phyloP scores from a whole-genome alignment of 2,329 filamentous ascomycete species.

The Alternaria hordeiaustralica region DNA sequence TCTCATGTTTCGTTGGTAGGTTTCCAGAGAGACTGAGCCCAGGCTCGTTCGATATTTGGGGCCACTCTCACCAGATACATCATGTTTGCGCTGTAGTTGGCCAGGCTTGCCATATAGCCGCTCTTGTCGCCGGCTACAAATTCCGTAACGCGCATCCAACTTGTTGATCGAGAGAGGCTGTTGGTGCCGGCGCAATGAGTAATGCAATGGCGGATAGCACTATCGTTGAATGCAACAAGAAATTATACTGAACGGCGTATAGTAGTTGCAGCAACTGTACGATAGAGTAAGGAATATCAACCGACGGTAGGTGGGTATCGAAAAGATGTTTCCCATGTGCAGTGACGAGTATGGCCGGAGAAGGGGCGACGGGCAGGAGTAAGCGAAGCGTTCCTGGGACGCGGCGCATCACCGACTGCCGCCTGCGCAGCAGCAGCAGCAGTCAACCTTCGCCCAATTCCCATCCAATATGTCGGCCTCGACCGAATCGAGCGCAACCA shows the following conservation, averaged over 20 bases:
- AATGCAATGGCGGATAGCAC: background rate
- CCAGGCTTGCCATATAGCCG: slow-evolving; percentile 10
- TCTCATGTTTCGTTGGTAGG: slow-evolving; percentile 20
- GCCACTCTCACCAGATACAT: slow-evolving; percentile 18
- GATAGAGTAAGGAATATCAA: background rate
- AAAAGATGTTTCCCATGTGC: background rate
- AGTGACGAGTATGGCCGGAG: background rate
- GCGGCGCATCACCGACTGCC: slow-evolving; percentile 5
- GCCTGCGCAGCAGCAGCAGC: background rate
- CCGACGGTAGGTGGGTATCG: background rate
- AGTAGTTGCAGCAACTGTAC: background rate
- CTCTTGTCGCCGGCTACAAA: background rate
- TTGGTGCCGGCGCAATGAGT: background rate
- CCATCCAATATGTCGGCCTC: slow-evolving; percentile 17
- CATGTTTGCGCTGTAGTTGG: slow-evolving; percentile 16
- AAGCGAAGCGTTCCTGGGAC: slow-evolving; percentile 9
- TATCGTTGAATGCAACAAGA: background rate
- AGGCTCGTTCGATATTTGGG: slow-evolving; percentile 21
- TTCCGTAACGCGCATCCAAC: background rate
- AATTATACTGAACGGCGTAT: rapidly evolving
- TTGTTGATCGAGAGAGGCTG: background rate
- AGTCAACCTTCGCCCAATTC: background rate
- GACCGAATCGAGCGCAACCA: slow-evolving; percentile 36
- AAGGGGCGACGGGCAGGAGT: background rate
- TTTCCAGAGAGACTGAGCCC: slow-evolving; percentile 20